phyloP scores from a whole-genome alignment of 176 grass and related monocot species.

The Aegilops bicornis region DNA sequence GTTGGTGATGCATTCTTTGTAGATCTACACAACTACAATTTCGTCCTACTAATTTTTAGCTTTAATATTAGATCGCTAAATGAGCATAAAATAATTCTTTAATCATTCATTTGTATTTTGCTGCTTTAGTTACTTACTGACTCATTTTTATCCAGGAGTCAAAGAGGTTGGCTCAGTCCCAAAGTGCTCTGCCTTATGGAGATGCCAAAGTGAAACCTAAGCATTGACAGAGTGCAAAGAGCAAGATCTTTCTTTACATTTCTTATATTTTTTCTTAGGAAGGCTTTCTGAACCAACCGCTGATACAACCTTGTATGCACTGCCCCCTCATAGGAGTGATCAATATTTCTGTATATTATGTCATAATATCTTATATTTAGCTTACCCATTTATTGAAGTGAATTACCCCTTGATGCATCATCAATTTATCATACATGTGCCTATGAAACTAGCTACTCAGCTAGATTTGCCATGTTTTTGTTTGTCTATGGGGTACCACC shows the following conservation, averaged over 20 bases:
- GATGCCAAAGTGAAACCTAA: conserved; percentile 83
- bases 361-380: conserved; percentile 13
- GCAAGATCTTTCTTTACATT: not conserved
- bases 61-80: not conserved
- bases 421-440: too few species aligned
- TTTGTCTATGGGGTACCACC: not conserved
- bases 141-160: conserved; percentile 54
- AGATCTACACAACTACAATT: not conserved
- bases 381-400: not conserved
- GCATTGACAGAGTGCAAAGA: conserved; percentile 43
- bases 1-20: not conserved
- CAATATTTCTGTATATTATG: conserved; percentile 11
- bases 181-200: conserved; percentile 67
- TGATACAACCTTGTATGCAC: not conserved
- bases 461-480: not conserved
- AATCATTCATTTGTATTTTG: not conserved
- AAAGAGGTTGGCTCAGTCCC: conserved; percentile 69
- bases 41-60: not conserved
- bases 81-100: too few species aligned
- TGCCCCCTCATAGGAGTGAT: conserved; percentile 15
- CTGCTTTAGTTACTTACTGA: not conserved
- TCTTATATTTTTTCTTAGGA: not conserved
- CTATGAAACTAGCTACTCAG: not conserved
- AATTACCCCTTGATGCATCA: not conserved
- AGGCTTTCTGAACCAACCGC: conserved; percentile 11